Percentiles rank a stretch among this genome's conserved stretches.
Conservation (phyloP, 2,329 filamentous ascomycete genomes). For the Penicillium nordicum region DNA sequence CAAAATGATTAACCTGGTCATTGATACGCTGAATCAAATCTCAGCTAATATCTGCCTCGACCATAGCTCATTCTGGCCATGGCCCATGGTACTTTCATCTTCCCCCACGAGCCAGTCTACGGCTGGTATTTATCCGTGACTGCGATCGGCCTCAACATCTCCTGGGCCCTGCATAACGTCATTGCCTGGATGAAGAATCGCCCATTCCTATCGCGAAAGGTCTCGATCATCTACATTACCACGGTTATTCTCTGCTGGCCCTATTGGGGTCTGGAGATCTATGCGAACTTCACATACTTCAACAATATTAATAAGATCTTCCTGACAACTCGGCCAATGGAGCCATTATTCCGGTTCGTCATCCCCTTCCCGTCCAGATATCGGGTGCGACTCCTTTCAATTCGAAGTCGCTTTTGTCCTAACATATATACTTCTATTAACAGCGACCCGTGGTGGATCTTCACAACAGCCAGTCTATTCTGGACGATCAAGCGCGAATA, state of each 20-base stretch:
- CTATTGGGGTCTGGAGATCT: constrained; percentile 64
- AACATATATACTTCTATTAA: not conserved
- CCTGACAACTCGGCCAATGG: constrained; percentile 54
- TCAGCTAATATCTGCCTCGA: not conserved
- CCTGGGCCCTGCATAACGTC: constrained; percentile 63
- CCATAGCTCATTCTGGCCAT: constrained; percentile 54
- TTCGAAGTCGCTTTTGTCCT: not conserved
- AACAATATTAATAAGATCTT: constrained; percentile 55
- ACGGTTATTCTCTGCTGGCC: constrained; percentile 59
- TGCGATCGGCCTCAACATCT: constrained; percentile 60
- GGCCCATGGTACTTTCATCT: constrained; percentile 59
- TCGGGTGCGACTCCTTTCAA: not conserved
- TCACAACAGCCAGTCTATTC: constrained; percentile 58
- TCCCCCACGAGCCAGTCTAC: constrained; percentile 54
- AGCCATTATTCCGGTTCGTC: constrained; percentile 55
- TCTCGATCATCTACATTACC: constrained; percentile 56
- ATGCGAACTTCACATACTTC: constrained; percentile 64
- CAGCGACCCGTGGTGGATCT: constrained; percentile 67
- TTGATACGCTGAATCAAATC: not conserved
- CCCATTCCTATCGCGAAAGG: constrained; percentile 53
- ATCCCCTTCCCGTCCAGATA: not conserved
- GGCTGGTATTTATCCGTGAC: constrained; percentile 63
- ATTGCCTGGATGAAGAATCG: constrained; percentile 66
- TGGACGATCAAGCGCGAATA: constrained; percentile 63
- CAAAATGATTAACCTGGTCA: not conserved